These are phyloP conservation scores for Xeromyces bisporus DNA, from an alignment of 495 filamentous ascomycete genomes.

Conservation along the genomic window DNA sequence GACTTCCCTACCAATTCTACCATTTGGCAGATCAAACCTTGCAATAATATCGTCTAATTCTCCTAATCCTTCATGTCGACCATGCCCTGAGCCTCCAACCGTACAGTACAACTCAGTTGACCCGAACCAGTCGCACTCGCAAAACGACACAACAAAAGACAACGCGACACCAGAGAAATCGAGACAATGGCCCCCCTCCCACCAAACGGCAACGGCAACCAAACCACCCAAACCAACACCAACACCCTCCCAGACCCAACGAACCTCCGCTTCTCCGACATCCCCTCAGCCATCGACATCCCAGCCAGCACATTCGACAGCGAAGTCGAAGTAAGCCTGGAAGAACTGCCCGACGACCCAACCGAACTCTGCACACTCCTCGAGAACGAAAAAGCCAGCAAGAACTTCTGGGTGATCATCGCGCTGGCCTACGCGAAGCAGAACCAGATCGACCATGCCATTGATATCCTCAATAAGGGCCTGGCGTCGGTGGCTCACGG, in stretches of 20 bases:
- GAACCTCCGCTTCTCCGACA: conserved; percentile 62
- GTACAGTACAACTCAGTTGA: too few species aligned
- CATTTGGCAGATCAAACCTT: too few species aligned
- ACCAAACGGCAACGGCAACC: conserved; percentile 29
- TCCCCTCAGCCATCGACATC: conserved; percentile 77
- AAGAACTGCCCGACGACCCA: conserved; percentile 81
- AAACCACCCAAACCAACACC: conserved; percentile 9
- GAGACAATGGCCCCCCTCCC: conserved; percentile 38
- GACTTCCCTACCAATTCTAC: too few species aligned
- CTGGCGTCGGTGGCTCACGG: conserved; percentile 53
- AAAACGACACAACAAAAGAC: too few species aligned
- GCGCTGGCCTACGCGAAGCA: conserved; percentile 96
- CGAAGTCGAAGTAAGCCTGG: conserved; percentile 84
- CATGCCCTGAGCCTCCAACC: too few species aligned
- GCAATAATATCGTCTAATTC: too few species aligned
- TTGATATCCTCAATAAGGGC: conserved; percentile 80
- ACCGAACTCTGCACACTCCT: conserved; percentile 88
- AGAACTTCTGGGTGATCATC: conserved; percentile 88
- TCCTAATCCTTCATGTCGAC: too few species aligned
- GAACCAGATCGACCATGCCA: conserved; percentile 77
- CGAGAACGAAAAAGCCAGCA: conserved; percentile 76
- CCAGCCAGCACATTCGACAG: conserved; percentile 65
- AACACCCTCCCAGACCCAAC: too few species aligned
- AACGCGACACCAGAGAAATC: too few species aligned
- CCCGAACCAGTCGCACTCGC: too few species aligned